Evolutionary conservation across 2,329 filamentous ascomycete genomes (phyloP), one percentile per base, ranked within the genome.

Genomic region (Diaporthe citrichinensis): DNA sequence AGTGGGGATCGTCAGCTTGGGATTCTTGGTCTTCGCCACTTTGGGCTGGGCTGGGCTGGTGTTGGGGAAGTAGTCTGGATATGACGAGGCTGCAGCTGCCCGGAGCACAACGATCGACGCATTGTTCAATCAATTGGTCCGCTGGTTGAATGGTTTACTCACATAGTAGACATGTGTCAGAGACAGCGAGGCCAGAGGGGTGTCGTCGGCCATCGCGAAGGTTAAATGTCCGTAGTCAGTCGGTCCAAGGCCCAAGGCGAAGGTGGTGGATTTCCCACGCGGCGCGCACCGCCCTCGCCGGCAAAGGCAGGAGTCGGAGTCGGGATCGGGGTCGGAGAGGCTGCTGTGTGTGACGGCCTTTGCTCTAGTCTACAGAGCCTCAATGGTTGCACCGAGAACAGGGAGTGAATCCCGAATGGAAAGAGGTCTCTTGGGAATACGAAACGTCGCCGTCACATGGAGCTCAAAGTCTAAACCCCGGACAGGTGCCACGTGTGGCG

Each of bases 131-230:
- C 25, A 23, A 49, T 51, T 23, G 39, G 23, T 14, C 15, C 46
- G 34, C 9, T 14, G 46, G 12, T 34, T 15, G 36, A 12, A 9
- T 25, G 57, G 62, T 39, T n/a, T n/a, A 84, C 91, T 82, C 86
- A 97, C 96, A 89, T 98, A 98, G 87, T 97, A 95, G 80, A 98
- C 96, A 86, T 98, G 96, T 15, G 97, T 98, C 79, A 99, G 87
- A 71, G 96, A 98, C 77, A 99, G 90, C 34, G 96, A 98, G 71
- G 96, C 95, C 74, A 98, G 88, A 55, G 94, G 92, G 34, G 83
- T 78, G 78, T 89, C 86, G 80, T 85, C 84, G 41, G 84, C 80
- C 85, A 87, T 87, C 53, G 67, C 31, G 55, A 51, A 36, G 23
- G 23, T 61, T 44, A 14, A 20, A 28, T n/a, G 23, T 28, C 9